Percentiles rank a stretch among this genome's conserved stretches.
Evolutionary conservation across 208 protist genomes (phyloP).

Genomic region (Willaertia magna): DNA sequence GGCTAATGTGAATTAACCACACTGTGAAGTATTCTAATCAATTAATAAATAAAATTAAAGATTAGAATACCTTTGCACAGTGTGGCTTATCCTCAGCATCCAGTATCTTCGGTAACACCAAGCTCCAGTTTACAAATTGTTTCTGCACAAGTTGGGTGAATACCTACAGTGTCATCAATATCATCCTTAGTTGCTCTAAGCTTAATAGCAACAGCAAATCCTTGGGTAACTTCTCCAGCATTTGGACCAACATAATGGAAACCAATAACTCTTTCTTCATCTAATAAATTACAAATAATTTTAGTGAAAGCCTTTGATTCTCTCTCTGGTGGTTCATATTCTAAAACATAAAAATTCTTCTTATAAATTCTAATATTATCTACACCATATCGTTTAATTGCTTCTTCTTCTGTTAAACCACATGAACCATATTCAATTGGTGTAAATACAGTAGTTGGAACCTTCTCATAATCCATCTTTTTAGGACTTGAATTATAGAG

Average conservation of each 20-base stretch:
- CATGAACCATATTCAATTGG: constrained; percentile 66
- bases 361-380: constrained; percentile 47
- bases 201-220: constrained; percentile 64
- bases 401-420: constrained; percentile 60
- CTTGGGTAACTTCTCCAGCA: constrained; percentile 72
- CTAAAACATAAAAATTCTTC: neutral
- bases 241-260: constrained; percentile 67
- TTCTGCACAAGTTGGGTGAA: constrained; percentile 86
- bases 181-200: constrained; percentile 75
- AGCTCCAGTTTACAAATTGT: constrained; percentile 64
- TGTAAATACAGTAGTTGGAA: constrained; percentile 75
- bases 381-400: constrained; percentile 46
- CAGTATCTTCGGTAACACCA: neutral
- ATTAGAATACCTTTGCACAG: too few relatives aligned
- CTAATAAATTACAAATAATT: neutral
- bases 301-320: neutral
- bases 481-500: constrained; percentile 31
- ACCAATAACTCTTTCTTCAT: constrained; percentile 41
- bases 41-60: too few relatives aligned
- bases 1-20: too few relatives aligned
- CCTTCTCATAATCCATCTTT: constrained; percentile 46
- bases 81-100: neutral
- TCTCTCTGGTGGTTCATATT: neutral
- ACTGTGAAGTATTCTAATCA: too few relatives aligned
- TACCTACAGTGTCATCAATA: constrained; percentile 82